phyloP scores from a whole-genome alignment of 2,329 filamentous ascomycete species.

The Cyclaneusma minus region DNA sequence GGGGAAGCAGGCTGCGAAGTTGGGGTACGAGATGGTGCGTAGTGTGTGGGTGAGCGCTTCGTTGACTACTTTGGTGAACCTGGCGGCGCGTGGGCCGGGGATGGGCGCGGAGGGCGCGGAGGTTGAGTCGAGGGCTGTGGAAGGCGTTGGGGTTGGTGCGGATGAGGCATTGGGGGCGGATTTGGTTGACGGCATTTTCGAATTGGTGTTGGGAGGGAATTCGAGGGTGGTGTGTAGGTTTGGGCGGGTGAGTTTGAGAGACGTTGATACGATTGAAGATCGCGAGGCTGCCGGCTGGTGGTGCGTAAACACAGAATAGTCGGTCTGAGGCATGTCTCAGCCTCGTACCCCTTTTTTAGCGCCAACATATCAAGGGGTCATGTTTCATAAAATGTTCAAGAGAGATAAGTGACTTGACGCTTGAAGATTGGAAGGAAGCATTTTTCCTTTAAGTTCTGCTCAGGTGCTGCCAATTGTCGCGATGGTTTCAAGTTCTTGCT shows the following conservation, averaged over 20 bases:
- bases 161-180: slow-evolving; percentile 6
- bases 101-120: slow-evolving; percentile 12
- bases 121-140: slow-evolving; percentile 4
- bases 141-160: neutral
- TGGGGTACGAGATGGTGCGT: slow-evolving; percentile 36
- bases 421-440: too few species aligned
- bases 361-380: too few species aligned
- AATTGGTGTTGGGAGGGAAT: slow-evolving; percentile 8
- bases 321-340: too few species aligned
- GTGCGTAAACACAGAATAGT: too few species aligned
- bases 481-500: too few species aligned
- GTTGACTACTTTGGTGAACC: slow-evolving; percentile 37
- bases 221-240: slow-evolving; percentile 1
- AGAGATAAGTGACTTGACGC: too few species aligned
- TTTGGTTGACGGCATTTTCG: slow-evolving; percentile 2
- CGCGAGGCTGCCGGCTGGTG: too few species aligned
- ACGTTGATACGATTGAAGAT: too few species aligned
- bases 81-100: slow-evolving; percentile 40
- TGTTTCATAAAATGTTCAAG: too few species aligned
- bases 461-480: too few species aligned
- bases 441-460: too few species aligned
- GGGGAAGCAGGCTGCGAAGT: slow-evolving; percentile 46
- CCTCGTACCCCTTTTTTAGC: too few species aligned
- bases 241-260: neutral
- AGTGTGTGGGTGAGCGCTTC: slow-evolving; percentile 37